phyloP scores from a whole-genome alignment of 2,329 filamentous ascomycete genomes.

The Tolypocladium tropicale region DNA sequence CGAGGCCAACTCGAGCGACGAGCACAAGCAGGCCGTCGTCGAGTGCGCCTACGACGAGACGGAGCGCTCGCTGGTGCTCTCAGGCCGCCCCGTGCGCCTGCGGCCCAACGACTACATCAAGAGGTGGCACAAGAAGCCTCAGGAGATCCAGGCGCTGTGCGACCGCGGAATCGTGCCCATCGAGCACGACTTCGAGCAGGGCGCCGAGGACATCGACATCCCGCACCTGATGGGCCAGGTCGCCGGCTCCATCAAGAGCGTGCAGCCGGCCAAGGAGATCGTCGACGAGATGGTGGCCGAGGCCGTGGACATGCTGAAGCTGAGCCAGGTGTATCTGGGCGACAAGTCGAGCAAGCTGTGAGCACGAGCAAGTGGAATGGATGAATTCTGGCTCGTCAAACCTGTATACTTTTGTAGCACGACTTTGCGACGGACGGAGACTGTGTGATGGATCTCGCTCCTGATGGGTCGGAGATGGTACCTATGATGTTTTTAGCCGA shows the following conservation, averaged over 20 bases:
- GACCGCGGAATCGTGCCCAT: conserved; percentile 71
- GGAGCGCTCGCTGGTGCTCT: conserved; percentile 69
- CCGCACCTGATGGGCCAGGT: conserved; percentile 95
- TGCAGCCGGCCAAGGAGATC: conserved; percentile 75
- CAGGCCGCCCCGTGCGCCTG: conserved; percentile 71
- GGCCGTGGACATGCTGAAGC: conserved; percentile 57
- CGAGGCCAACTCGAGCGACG: conserved; percentile 70
- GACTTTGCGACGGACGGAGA: neutral
- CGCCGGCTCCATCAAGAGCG: conserved; percentile 62
- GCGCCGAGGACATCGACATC: conserved; percentile 63
- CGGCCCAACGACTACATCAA: conserved; percentile 75
- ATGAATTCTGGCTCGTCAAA: too few relatives aligned
- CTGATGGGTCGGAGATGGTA: neutral
- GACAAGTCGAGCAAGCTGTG: conserved; percentile 30
- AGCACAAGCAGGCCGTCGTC: conserved; percentile 80
- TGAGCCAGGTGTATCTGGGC: conserved; percentile 49
- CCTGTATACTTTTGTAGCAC: neutral
- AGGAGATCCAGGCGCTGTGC: conserved; percentile 66
- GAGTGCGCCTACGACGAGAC: conserved; percentile 72
- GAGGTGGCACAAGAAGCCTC: conserved; percentile 67
- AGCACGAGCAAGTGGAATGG: conserved; percentile 3
- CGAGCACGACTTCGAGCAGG: conserved; percentile 71
- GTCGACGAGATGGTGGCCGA: conserved; percentile 83
- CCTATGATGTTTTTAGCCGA: neutral
- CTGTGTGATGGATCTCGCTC: neutral